These are phyloP conservation scores for Chenopodium quinoa DNA, from an alignment of 148 eudicot genomes.

Conservation along the genomic window DNA sequence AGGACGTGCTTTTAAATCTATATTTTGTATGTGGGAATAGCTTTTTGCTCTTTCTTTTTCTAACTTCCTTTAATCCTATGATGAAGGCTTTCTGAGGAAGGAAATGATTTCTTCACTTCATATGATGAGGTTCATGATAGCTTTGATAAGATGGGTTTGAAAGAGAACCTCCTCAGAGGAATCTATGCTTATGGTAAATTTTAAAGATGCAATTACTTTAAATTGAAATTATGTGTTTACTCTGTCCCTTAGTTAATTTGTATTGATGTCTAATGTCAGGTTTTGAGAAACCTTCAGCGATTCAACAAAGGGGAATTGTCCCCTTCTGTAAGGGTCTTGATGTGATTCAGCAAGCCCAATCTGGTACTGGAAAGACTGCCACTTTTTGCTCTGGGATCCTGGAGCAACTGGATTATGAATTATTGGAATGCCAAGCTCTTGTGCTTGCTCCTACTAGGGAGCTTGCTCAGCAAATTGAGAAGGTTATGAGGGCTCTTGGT, in stretches of 20 bases:
- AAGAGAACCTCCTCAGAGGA: conserved; percentile 43
- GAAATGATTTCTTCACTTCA: conserved; percentile 32
- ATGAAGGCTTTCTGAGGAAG: conserved; percentile 39
- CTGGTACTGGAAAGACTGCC: conserved; percentile 43
- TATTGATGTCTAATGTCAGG: conserved; percentile 21
- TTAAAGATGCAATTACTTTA: background rate
- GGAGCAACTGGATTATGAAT: conserved; percentile 36
- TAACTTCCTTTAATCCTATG: background rate
- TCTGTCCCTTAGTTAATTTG: background rate
- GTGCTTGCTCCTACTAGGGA: conserved; percentile 50
- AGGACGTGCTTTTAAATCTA: background rate
- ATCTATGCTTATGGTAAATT: conserved; percentile 41
- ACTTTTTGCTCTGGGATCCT: conserved; percentile 45
- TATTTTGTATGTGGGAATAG: background rate
- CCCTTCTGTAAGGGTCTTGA: conserved; percentile 42
- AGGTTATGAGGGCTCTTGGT: conserved; percentile 51
- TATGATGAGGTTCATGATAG: conserved; percentile 37
- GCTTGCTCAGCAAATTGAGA: conserved; percentile 48
- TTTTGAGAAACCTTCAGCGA: conserved; percentile 46
- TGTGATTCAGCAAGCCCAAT: conserved; percentile 50
- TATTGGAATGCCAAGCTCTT: conserved; percentile 41
- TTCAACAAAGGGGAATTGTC: conserved; percentile 44
- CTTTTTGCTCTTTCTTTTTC: background rate
- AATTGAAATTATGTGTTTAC: background rate
- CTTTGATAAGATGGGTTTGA: conserved; percentile 39